Evolutionary conservation across 2,329 filamentous ascomycete genomes (phyloP).

Genomic region (Rhynchosporium agropyri): DNA sequence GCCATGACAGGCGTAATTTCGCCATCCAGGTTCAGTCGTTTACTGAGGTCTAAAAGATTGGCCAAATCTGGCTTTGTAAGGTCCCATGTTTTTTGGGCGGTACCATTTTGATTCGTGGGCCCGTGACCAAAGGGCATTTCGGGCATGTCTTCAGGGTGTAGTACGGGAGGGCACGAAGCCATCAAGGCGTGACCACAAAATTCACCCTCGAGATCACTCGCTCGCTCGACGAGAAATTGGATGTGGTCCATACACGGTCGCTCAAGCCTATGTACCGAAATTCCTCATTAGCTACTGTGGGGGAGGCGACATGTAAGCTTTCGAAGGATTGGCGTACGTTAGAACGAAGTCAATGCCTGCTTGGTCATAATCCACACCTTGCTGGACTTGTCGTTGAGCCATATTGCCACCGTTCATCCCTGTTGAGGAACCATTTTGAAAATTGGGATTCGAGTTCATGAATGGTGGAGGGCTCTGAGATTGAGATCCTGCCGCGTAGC

Average conservation of each 20-base stretch:
- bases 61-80: conserved; percentile 74
- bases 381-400: conserved; percentile 38
- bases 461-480: conserved; percentile 39
- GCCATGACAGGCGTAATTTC: conserved; percentile 97
- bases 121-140: conserved; percentile 57
- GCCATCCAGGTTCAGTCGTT: conserved; percentile 78
- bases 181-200: conserved; percentile 90
- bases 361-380: conserved; percentile 72
- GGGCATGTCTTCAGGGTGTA: conserved; percentile 48
- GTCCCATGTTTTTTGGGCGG: conserved; percentile 69
- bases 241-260: conserved; percentile 91
- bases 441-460: conserved; percentile 28
- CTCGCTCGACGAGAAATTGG: conserved; percentile 71
- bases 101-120: conserved; percentile 27
- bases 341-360: conserved; percentile 88
- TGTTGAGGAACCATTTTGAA: conserved; percentile 15
- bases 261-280: conserved; percentile 68
- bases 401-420: conserved; percentile 32
- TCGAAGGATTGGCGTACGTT: conserved; percentile 73
- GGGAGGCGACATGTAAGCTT: conserved; percentile 68
- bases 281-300: conserved; percentile 54
- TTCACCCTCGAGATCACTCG: conserved; percentile 61
- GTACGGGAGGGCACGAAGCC: conserved; percentile 78
- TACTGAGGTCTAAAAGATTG: conserved; percentile 82
- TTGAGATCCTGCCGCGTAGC: conserved; percentile 55